phyloP scores from a whole-genome alignment of 2,329 filamentous ascomycete species.

The Mycosphaerelloides madeirae region DNA sequence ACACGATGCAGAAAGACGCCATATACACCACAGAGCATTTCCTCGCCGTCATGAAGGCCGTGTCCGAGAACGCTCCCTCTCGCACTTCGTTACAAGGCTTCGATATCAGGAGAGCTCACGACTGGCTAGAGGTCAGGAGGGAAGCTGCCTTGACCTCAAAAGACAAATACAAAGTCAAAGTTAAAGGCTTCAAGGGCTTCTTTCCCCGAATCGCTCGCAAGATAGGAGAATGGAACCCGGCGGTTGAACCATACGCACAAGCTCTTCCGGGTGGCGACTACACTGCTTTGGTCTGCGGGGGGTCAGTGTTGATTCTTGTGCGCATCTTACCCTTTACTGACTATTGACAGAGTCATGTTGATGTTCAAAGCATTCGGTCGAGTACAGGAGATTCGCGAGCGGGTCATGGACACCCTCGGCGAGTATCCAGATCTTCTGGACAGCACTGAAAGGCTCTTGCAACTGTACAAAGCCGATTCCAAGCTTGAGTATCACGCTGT shows the following conservation, averaged over 20 bases:
- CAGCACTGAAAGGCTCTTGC: neutral
- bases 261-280: constrained; percentile 1
- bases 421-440: constrained; percentile 1
- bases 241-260: neutral
- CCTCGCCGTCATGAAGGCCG: neutral
- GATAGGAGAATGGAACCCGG: neutral
- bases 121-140: neutral
- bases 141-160: neutral
- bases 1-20: too few species aligned
- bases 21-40: neutral
- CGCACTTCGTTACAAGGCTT: neutral
- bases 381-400: neutral
- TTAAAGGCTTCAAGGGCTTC: constrained; percentile 1
- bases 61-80: neutral
- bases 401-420: neutral
- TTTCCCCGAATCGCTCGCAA: constrained; percentile 1
- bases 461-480: neutral
- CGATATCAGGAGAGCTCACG: neutral
- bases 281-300: constrained; percentile 2
- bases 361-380: constrained; percentile 1
- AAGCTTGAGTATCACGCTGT: neutral
- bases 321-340: neutral
- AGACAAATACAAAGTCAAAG: neutral
- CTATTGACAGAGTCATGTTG: neutral
- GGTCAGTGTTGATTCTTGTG: neutral